Conservation (phyloP, 108 stramenopile genomes). For the Cylindrotheca closterium region DNA sequence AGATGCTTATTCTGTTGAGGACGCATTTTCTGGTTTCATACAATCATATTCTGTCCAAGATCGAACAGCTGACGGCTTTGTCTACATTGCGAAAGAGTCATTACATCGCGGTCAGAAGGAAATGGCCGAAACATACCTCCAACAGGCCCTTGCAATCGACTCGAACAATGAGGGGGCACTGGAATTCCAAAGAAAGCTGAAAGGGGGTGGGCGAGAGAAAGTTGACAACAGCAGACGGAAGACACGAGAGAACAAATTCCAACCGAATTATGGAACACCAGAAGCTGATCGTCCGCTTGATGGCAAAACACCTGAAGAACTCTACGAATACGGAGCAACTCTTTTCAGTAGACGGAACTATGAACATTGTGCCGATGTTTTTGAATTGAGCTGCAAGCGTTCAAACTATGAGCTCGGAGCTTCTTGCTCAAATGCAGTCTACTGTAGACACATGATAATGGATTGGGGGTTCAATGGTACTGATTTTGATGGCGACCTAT, state of each 20-base stretch:
- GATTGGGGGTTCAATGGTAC: slow-evolving; percentile 80
- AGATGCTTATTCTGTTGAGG: slow-evolving; percentile 54
- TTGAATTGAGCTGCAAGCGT: slow-evolving; percentile 69
- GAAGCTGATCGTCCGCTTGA: slow-evolving; percentile 33
- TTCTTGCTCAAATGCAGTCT: slow-evolving; percentile 76
- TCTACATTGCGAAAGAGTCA: slow-evolving; percentile 63
- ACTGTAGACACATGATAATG: slow-evolving; percentile 68
- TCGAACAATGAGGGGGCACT: slow-evolving; percentile 43
- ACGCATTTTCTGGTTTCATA: slow-evolving; percentile 64
- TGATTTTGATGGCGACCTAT: slow-evolving; percentile 70
- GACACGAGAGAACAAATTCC: slow-evolving; percentile 31
- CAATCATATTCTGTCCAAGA: slow-evolving; percentile 58
- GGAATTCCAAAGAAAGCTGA: slow-evolving; percentile 24
- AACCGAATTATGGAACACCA: slow-evolving; percentile 22
- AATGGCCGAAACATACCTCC: slow-evolving; percentile 65
- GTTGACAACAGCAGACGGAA: slow-evolving; percentile 4
- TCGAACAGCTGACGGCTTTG: slow-evolving; percentile 62
- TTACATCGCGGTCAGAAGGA: slow-evolving; percentile 62
- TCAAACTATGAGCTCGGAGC: slow-evolving; percentile 46
- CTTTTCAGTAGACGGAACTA: slow-evolving; percentile 64
- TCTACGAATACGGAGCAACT: slow-evolving; percentile 65
- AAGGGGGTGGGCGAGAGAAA: not conserved
- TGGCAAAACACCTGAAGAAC: slow-evolving; percentile 58
- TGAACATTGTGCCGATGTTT: slow-evolving; percentile 63
- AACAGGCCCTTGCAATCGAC: slow-evolving; percentile 60